Evolutionary conservation across 2,329 filamentous ascomycete species (phyloP).

Genomic region (Coniosporium uncinatum): DNA sequence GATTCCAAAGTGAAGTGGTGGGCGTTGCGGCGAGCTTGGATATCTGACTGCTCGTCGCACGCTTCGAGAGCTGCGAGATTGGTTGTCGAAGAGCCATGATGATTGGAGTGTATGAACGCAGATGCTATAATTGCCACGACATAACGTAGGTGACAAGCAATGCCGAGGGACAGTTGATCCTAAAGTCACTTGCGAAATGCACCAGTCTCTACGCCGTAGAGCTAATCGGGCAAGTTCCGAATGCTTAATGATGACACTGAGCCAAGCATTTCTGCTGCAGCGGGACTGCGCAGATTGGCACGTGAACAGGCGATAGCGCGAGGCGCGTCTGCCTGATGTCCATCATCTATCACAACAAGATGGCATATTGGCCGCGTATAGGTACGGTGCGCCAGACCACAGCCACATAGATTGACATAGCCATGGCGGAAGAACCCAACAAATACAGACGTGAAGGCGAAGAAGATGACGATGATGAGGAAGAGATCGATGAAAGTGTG

Average conservation of each 20-base stretch:
- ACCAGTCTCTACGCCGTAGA: too few relatives aligned
- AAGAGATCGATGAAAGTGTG: conserved; percentile 61
- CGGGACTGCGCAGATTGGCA: too few relatives aligned
- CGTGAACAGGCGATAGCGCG: not conserved
- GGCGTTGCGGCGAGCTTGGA: conserved; percentile 19
- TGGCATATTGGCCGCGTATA: not conserved
- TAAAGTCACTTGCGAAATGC: too few relatives aligned
- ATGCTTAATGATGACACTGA: not conserved
- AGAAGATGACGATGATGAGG: conserved; percentile 65
- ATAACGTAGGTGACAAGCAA: too few relatives aligned
- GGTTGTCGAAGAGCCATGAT: conserved; percentile 31
- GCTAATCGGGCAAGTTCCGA: too few relatives aligned
- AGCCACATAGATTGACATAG: not conserved
- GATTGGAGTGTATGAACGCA: conserved; percentile 24
- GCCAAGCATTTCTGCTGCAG: too few relatives aligned
- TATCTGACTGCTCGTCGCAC: conserved; percentile 18
- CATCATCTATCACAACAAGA: not conserved
- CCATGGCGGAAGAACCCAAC: conserved; percentile 19
- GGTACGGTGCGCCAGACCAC: not conserved
- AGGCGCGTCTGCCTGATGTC: conserved; percentile 2
- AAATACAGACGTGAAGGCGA: conserved; percentile 29
- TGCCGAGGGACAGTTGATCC: too few relatives aligned
- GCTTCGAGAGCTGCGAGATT: conserved; percentile 22
- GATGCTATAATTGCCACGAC: not conserved
- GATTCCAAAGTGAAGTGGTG: conserved; percentile 15